Base-by-base conservation (phyloP, 495 filamentous ascomycete genomes). In the Penicillium longicatenatum region DNA sequence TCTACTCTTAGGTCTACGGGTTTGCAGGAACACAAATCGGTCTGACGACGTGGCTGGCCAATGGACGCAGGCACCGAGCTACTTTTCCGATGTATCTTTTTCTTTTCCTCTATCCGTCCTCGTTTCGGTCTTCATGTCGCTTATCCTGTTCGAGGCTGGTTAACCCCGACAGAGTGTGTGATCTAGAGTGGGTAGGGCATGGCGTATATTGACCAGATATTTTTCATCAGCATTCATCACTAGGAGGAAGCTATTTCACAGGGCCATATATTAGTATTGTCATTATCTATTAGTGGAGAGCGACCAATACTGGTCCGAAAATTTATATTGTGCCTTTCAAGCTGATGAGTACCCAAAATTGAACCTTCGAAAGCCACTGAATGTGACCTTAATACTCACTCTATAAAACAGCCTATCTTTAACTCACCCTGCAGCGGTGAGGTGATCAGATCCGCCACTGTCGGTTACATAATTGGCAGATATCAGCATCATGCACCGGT, bases 61-160 rank as follows among this genome's bases (percentile, higher is more conserved):
- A 65, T 60, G 52, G 55, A 58, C 55, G 58, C 65, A 62, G 62
- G 61, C 61, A 64, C 58, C 55, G 29, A 49, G 47, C 51, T 31
- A 48, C 53, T 53, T 20, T 54, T 41, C 52, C 21, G 42, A 55
- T 37, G 46, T 50, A 7, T 55, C 44, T 46, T 16, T 37, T 26
- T 26, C 35, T 29, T 61, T 57, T 55, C 26, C 35, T 47, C 22
- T 53, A n/a, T 49, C 35, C 20, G 5, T 60, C 2, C 46, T 17
- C 24, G 22, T 41, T 59, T 21, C 35, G 29, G 11, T 41, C 22
- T 47, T 52, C 50, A 21, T 48, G 16, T 44, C 41, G 21, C 17
- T 50, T 24, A 39, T 56, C 20, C n/a, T 33, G 46, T 44, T 4
- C 37, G 17, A 51, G 43, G 29, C 45, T 50, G 52, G 39, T 54